phyloP scores from a whole-genome alignment of 306 rosid species.

The Coriaria nepalensis region DNA sequence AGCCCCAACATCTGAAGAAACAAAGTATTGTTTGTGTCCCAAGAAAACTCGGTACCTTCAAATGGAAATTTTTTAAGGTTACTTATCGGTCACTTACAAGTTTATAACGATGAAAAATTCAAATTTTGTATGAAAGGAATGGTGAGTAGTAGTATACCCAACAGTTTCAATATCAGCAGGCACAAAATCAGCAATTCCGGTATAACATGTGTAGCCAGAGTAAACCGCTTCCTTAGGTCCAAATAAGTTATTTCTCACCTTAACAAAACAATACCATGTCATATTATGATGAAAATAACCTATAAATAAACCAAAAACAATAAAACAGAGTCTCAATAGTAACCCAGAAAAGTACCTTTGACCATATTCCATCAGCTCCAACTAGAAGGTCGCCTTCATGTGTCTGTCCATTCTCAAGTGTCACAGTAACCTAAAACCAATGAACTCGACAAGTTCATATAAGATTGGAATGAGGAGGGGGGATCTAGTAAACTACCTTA shows the following conservation, averaged over 20 bases:
- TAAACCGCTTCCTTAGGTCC: conserved; percentile 54
- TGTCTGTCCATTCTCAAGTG: conserved; percentile 63
- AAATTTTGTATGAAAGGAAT: conserved; percentile 1
- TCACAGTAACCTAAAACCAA: conserved; percentile 54
- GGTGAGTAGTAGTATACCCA: conserved; percentile 42
- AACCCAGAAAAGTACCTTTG: conserved; percentile 44
- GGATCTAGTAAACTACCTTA: conserved; percentile 36
- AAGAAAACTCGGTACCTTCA: conserved; percentile 93
- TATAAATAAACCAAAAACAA: neutral
- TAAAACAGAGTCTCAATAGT: neutral
- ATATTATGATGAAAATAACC: neutral
- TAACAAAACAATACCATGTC: conserved; percentile 18
- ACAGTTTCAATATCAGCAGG: conserved; percentile 89
- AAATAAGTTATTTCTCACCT: conserved; percentile 69
- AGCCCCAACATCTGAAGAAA: conserved; percentile 88
- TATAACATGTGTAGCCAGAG: conserved; percentile 92
- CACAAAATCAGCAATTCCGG: conserved; percentile 88
- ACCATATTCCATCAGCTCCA: conserved; percentile 98
- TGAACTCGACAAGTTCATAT: conserved; percentile 13
- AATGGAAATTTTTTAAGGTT: conserved; percentile 15
- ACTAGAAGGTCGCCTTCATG: conserved; percentile 84
- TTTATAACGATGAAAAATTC: conserved; percentile 3
- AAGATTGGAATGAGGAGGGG: conserved; percentile 5
- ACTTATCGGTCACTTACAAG: neutral
- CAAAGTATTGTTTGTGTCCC: conserved; percentile 98